Conservation (phyloP, 2,329 filamentous ascomycete genomes). For the Xylariaceae sp. region DNA sequence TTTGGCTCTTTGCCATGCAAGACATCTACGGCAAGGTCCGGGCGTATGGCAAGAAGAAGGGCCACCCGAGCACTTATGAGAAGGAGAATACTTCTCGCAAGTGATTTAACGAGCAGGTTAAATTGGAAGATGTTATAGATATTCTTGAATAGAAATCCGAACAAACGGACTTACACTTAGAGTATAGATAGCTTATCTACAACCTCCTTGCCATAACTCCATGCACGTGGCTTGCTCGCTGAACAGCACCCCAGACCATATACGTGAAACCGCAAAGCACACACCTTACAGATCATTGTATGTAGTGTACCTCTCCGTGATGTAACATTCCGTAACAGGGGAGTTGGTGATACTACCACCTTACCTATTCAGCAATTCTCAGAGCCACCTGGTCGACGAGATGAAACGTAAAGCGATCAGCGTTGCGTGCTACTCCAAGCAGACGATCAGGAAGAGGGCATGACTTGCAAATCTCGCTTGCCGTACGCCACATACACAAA, state of each 20-base stretch:
- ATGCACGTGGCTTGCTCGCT: background rate
- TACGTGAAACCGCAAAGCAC: background rate
- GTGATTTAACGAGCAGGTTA: constrained; percentile 18
- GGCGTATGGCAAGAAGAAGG: constrained; percentile 52
- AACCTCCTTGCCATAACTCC: background rate
- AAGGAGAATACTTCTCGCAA: constrained; percentile 27
- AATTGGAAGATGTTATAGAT: background rate
- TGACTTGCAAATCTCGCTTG: background rate
- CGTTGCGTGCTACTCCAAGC: too few species aligned
- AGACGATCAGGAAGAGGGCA: background rate
- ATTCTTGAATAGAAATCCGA: background rate
- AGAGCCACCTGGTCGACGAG: too few species aligned
- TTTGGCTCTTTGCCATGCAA: constrained; percentile 54
- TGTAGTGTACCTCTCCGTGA: background rate
- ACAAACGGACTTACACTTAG: background rate
- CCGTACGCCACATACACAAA: background rate
- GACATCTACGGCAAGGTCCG: constrained; percentile 55
- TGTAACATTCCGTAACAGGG: background rate
- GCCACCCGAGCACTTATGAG: constrained; percentile 49
- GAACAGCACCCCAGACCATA: background rate
- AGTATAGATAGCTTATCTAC: background rate
- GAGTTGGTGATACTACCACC: background rate
- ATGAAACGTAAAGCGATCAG: too few species aligned
- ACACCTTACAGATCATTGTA: background rate
- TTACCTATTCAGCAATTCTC: background rate